Base-by-base conservation (phyloP, 495 filamentous ascomycete species). In the Cairneyella variabilis region DNA sequence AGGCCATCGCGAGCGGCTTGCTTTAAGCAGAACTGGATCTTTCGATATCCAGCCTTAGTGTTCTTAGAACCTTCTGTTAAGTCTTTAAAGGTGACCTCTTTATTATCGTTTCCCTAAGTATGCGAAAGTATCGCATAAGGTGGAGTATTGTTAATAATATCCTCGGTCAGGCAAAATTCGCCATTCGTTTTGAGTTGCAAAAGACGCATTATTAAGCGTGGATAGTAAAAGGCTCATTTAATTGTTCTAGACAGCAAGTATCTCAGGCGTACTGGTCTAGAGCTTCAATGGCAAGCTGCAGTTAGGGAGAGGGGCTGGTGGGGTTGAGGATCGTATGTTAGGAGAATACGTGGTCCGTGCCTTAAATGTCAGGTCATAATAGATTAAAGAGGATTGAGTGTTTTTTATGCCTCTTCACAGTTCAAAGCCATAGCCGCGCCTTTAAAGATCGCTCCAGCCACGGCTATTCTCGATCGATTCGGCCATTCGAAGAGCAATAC, bases 381-480 rank as follows among this genome's bases (percentile, higher is more conserved):
- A 14, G 30, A 34, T 7, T 34, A 14, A 7, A 14, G 30, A 34
- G 30, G 30, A 7, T 7, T 7, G 14, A 14, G 14, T 34, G 14
- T 34, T 34, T 7, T 7, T 14, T 14, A 34, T 34, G 30, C 30
- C 14, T 34, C 30, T 34, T 34, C 30, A 14, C 30, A 34, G 30
- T 34, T 34, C 30, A 34, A 34, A 34, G 45, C 25, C 45, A 36
- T 48, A n/a, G 45, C 23, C 34, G 45, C 45, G 26, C 23, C 16
- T 38, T 51, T 23, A 14, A 51, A 51, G 34, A 21, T 51, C 48
- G 48, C 39, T 51, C 34, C 48, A 20, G 48, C 48, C 48, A 51
- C 48, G 34, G 48, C 32, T 18, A 25, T 51, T 51, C 48, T 51
- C 48, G 48, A 51, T 41, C 26, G 17, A 51, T 51, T 51, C 30